phyloP scores from a whole-genome alignment of 495 filamentous ascomycete genomes.

The Neurospora sp. region DNA sequence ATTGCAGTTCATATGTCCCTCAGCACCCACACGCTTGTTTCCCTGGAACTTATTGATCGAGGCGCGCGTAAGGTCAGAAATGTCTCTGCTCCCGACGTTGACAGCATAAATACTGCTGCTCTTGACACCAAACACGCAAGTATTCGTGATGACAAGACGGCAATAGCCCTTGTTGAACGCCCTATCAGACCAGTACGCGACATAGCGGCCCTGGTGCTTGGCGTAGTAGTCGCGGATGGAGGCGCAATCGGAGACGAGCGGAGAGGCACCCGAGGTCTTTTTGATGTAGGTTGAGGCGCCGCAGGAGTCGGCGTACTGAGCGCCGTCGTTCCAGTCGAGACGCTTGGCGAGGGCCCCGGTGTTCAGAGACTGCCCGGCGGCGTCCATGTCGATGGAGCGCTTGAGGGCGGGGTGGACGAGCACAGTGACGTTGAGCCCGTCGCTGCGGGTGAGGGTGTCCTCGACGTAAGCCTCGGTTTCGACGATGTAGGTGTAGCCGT shows the following conservation, averaged over 20 bases:
- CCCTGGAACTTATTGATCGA: neutral
- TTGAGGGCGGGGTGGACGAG: neutral
- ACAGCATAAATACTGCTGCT: neutral
- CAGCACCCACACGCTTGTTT: neutral
- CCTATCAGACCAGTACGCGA: neutral
- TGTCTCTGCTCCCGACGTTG: neutral
- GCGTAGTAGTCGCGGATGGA: neutral
- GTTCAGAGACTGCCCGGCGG: neutral
- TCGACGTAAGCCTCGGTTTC: neutral
- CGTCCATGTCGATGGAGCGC: neutral
- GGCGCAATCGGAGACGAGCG: neutral
- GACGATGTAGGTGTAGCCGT: neutral
- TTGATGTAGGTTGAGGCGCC: neutral
- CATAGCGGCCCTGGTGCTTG: neutral
- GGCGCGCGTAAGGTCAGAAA: neutral
- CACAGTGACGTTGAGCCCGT: neutral
- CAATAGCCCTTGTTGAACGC: neutral
- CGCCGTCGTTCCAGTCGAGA: neutral
- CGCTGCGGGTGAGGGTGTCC: neutral
- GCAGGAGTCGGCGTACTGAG: neutral
- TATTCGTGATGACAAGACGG: neutral
- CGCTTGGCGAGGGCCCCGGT: neutral
- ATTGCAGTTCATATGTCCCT: neutral
- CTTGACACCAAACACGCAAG: neutral
- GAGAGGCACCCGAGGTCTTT: neutral